Evolutionary conservation across 179 eudicot species (phyloP), one percentile per base, ranked within the genome.

Genomic region (Amaranthus tricolor): DNA sequence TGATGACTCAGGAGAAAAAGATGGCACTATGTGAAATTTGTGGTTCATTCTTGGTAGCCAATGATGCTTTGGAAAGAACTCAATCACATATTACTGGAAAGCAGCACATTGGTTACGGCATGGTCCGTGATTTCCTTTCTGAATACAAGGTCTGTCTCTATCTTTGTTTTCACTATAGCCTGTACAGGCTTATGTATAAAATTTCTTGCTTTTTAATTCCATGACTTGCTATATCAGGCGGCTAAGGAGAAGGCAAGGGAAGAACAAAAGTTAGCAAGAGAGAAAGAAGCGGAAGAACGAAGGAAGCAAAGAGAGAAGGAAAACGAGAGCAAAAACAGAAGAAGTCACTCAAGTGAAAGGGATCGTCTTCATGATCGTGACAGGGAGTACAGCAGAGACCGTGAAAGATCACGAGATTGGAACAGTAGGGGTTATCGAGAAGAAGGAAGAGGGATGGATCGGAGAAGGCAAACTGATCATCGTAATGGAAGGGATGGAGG

Each of bases 1-100:
- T 95, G 96, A 77, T 90, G 66, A 89, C 95, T 16, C 97, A 92
- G 81, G 99, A 95, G 85, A 95, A 95, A 76, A 95, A 95, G 86
- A 93, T 95, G 99, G 99, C 97, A 17, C 82, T 95, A 24, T 95
- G 99, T 80, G 99, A 95, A 77, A 86, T 85, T 66, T 95, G 99
- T 83, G 99, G 99, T 48, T 95, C 99, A 20, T 95, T 95, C 80
- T 85, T 95, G 62, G 83, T 95, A 49, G 97, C 97, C 61, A 95
- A 95, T 77, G 99, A 95, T 79, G 99, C 91, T 62, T 82, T 83
- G n/a, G 99, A 95, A 82, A 89, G 99, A 85, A 89, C 96, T 64
- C 97, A 92, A 80, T 95, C 99, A 68, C 99, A 95, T 79, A 85
- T 95, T 72, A 86, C 96, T 43, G 99, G 99, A 66, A 95, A 95